phyloP scores from a whole-genome alignment of 305 asterid species.

The Solanum chacoense region DNA sequence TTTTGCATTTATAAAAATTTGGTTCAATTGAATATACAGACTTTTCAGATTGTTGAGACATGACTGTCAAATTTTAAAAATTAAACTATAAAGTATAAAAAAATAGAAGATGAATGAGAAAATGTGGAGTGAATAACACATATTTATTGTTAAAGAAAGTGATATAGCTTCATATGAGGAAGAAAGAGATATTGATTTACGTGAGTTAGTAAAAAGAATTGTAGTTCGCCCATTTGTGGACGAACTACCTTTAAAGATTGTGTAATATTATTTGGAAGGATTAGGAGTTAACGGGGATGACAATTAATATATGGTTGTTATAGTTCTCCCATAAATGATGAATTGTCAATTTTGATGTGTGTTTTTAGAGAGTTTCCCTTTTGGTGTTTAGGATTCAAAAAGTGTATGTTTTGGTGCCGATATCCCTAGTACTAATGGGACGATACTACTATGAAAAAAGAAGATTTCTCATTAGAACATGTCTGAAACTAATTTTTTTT shows the following conservation, averaged over 20 bases:
- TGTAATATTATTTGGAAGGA: no score
- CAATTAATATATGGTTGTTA: neutral
- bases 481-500: neutral
- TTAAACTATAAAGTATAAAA: no score
- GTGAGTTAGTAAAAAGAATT: neutral
- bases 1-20: neutral
- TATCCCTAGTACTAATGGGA: neutral
- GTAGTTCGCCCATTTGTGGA: neutral
- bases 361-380: neutral
- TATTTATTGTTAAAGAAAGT: no score
- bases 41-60: no score
- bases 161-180: neutral
- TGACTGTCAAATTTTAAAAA: no score
- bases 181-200: neutral
- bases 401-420: neutral
- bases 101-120: no score
- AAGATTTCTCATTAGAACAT: no score
- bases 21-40: no score
- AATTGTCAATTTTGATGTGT: neutral
- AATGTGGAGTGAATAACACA: no score
- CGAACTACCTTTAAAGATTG: neutral
- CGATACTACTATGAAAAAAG: no score
- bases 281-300: neutral
- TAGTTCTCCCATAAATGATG: neutral
- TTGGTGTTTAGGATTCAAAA: neutral